These are phyloP conservation scores for Mrakia frigida DNA, from an alignment of 768 basidiomycete genomes.

Conservation along the genomic window DNA sequence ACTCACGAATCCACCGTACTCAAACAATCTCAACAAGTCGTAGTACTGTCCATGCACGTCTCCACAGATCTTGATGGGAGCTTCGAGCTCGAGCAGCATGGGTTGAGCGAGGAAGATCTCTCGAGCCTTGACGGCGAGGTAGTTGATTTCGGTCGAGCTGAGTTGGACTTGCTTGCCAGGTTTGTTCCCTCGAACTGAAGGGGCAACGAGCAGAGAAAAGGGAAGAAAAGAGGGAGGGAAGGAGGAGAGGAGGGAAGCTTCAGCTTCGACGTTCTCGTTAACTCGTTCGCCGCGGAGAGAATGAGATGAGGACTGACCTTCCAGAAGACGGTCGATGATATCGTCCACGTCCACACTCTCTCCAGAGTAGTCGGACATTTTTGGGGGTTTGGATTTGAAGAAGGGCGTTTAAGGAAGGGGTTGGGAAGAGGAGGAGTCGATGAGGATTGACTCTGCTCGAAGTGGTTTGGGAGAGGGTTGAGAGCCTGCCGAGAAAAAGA, in stretches of 20 bases:
- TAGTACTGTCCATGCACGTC: conserved; percentile 99
- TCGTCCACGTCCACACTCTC: conserved; percentile 79
- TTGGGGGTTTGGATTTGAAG: background rate
- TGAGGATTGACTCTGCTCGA: no score
- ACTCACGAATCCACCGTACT: conserved; percentile 82
- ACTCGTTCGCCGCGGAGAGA: no score
- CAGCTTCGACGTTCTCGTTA: no score
- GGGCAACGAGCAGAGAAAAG: conserved; percentile 4
- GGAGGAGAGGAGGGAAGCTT: background rate
- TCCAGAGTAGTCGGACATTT: conserved; percentile 18
- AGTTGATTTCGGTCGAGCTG: conserved; percentile 98
- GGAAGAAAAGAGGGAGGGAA: background rate
- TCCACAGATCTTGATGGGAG: conserved; percentile 99
- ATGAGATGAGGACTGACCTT: conserved; percentile 61
- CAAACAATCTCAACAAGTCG: conserved; percentile 93
- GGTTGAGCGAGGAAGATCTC: conserved; percentile 99
- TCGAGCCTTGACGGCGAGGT: conserved; percentile 94
- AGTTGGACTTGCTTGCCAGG: conserved; percentile 97
- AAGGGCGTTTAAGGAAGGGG: background rate
- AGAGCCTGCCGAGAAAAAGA: no score
- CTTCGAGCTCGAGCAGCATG: conserved; percentile 66
- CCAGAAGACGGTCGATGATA: conserved; percentile 95
- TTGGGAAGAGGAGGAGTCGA: no score
- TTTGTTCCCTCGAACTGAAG: conserved; percentile 87
- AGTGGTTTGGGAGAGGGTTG: no score